Percentiles rank a stretch among this genome's conserved stretches.
These are phyloP conservation scores for Dentipellis sp. DNA, from an alignment of 768 basidiomycete species.

Conservation along the genomic window DNA sequence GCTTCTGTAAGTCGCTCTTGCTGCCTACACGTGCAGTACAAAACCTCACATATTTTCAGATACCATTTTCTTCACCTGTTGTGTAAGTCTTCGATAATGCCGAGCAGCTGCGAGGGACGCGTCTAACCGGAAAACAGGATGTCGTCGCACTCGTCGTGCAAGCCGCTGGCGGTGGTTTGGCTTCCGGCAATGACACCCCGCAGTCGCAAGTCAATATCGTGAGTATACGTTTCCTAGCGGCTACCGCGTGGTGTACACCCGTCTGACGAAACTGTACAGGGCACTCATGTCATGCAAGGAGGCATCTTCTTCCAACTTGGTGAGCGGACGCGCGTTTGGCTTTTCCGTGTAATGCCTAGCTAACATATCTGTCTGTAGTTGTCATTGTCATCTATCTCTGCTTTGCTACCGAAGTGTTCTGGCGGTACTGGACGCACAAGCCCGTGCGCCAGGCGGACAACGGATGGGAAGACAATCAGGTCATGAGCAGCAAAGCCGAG, in stretches of 20 bases:
- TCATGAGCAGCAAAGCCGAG: neutral
- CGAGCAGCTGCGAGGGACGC: too few species aligned
- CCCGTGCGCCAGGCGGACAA: neutral
- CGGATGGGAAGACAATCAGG: neutral
- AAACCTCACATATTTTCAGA: neutral
- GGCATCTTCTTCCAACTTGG: slow-evolving; percentile 20
- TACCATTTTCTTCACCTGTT: slow-evolving; percentile 7
- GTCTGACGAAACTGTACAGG: slow-evolving; percentile 6
- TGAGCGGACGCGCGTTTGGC: slow-evolving; percentile 8
- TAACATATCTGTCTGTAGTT: neutral
- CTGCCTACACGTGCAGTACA: too few species aligned
- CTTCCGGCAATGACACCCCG: neutral
- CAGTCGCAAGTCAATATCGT: neutral
- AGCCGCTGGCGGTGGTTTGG: slow-evolving; percentile 5
- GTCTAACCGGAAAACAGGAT: slow-evolving; percentile 1
- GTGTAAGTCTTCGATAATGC: neutral
- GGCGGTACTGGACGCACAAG: neutral
- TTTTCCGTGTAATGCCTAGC: neutral
- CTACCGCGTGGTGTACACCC: neutral
- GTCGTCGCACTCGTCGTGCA: slow-evolving; percentile 6
- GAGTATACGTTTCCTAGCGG: neutral
- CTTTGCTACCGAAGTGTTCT: neutral
- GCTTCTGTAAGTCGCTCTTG: slow-evolving; percentile 3
- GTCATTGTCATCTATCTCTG: neutral
- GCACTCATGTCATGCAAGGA: slow-evolving; percentile 22